Conservation (phyloP, 805 yeast species). For the Cyberlindnera euphorbiae region DNA sequence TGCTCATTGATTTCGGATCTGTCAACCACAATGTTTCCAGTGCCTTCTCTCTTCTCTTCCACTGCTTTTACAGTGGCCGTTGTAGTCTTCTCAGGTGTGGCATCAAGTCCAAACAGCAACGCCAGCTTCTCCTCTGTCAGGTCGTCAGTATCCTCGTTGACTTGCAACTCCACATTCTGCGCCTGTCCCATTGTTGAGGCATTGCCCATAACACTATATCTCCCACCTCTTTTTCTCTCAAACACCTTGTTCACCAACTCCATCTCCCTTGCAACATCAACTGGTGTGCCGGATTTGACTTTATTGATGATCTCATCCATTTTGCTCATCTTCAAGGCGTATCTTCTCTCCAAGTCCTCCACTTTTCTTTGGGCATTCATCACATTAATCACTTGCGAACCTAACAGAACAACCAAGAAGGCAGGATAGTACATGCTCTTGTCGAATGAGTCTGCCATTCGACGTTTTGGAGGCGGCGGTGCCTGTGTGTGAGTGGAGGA, state of each 20-base stretch:
- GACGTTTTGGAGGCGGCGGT: neutral
- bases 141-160: conserved; percentile 20
- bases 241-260: conserved; percentile 32
- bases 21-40: conserved; percentile 11
- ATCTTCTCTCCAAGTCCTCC: conserved; percentile 36
- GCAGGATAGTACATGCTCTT: conserved; percentile 34
- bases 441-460: conserved; percentile 26
- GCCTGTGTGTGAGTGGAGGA: neutral
- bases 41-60: neutral
- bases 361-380: conserved; percentile 36
- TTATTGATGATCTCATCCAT: conserved; percentile 36
- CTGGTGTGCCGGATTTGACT: conserved; percentile 30
- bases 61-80: conserved; percentile 1
- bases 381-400: conserved; percentile 43
- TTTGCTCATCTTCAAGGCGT: conserved; percentile 33
- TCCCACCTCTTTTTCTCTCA: conserved; percentile 13
- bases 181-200: neutral
- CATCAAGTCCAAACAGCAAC: conserved; percentile 14
- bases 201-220: conserved; percentile 8
- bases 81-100: neutral
- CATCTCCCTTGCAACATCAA: conserved; percentile 40
- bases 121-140: conserved; percentile 16
- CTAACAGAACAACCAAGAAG: conserved; percentile 38
- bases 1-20: conserved; percentile 20
- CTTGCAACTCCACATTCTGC: conserved; percentile 14